Percentiles rank a stretch among this genome's conserved stretches.
These are phyloP conservation scores for Rauvolfia tetraphylla DNA, from an alignment of 257 asterid genomes.

Conservation along the genomic window DNA sequence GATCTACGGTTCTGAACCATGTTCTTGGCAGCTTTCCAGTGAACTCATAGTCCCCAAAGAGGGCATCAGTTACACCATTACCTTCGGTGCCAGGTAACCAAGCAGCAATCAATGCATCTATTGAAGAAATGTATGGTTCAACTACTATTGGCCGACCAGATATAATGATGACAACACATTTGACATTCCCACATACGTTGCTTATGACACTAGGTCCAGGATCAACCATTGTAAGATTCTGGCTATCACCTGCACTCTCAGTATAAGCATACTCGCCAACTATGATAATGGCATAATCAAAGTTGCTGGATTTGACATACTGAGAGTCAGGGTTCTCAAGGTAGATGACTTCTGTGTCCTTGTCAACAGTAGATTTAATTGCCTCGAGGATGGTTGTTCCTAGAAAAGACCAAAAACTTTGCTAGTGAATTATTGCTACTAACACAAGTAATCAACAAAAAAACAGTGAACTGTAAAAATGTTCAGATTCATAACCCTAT, in stretches of 20 bases:
- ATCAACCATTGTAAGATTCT: conserved; percentile 60
- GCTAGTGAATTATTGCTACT: not conserved
- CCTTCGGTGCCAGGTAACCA: conserved; percentile 94
- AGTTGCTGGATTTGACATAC: conserved; percentile 50
- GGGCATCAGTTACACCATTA: conserved; percentile 74
- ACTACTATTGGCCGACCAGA: conserved; percentile 77
- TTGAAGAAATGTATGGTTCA: conserved; percentile 49
- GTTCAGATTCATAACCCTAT: not conserved
- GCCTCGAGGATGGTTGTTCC: conserved; percentile 83
- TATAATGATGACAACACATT: conserved; percentile 58
- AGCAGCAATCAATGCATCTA: conserved; percentile 80
- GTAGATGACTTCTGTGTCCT: conserved; percentile 50
- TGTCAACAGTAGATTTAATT: conserved; percentile 55
- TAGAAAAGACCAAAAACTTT: conserved; percentile 26
- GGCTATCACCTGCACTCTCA: conserved; percentile 71
- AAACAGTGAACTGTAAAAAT: not conserved
- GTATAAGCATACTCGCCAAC: conserved; percentile 82
- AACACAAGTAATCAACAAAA: not conserved
- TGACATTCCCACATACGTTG: conserved; percentile 51
- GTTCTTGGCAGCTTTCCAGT: conserved; percentile 67
- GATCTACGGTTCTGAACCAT: conserved; percentile 78
- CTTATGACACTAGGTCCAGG: conserved; percentile 69
- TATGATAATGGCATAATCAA: conserved; percentile 62
- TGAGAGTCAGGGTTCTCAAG: conserved; percentile 58
- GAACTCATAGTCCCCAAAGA: conserved; percentile 70